Conservation (phyloP, 2,329 filamentous ascomycete species). For the Trichophyton rubrum region DNA sequence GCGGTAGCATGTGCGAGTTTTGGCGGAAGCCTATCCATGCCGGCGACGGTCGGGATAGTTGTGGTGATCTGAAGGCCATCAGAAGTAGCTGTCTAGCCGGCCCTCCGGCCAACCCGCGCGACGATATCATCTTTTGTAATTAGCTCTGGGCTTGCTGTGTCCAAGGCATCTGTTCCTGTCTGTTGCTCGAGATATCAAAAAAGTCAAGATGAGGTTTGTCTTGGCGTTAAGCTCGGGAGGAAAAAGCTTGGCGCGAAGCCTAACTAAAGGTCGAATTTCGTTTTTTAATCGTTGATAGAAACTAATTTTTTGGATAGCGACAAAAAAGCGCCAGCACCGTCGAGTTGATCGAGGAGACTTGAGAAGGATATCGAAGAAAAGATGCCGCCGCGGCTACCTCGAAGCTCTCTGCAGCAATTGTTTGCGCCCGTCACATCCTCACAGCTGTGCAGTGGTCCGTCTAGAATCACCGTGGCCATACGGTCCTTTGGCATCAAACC, state of each 20-base stretch:
- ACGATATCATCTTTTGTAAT: neutral
- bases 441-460: neutral
- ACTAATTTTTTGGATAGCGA: neutral
- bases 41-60: slow-evolving; percentile 9
- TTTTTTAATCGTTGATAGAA: neutral
- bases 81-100: neutral
- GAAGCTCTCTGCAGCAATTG: slow-evolving; percentile 23
- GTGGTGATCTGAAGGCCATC: neutral
- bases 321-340: neutral
- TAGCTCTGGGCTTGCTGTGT: neutral
- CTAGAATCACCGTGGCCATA: slow-evolving; percentile 8
- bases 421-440: slow-evolving; percentile 11
- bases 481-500: slow-evolving; percentile 44
- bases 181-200: neutral
- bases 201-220: neutral
- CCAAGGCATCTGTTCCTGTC: neutral
- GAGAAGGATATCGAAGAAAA: slow-evolving; percentile 6
- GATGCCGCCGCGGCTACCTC: slow-evolving; percentile 27
- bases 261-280: neutral
- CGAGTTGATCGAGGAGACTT: neutral
- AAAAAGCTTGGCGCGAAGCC: neutral
- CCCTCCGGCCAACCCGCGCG: neutral
- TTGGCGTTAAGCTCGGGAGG: neutral
- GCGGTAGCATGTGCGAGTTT: neutral
- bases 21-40: slow-evolving; percentile 2